Conservation (phyloP, 129 eudicot genomes). For the Pulicaria dysenterica region DNA sequence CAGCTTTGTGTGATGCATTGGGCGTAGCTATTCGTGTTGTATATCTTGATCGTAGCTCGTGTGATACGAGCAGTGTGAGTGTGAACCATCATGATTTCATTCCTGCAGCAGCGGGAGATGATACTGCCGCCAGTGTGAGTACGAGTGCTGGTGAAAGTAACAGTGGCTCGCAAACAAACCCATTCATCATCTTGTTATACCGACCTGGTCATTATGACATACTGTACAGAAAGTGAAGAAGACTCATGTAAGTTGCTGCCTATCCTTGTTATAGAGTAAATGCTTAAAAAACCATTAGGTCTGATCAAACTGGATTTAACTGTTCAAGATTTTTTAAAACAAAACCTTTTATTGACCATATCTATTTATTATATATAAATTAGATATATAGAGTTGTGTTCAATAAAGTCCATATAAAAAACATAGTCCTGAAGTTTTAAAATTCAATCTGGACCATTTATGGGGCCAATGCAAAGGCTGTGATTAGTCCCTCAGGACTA, state of each 20-base stretch:
- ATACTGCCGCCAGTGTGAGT: too few relatives aligned
- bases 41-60: constrained; percentile 87
- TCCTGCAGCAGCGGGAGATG: constrained; percentile 41
- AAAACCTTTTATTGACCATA: too few relatives aligned
- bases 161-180: constrained; percentile 42
- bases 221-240: constrained; percentile 67
- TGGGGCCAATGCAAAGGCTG: too few relatives aligned
- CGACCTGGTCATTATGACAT: constrained; percentile 98
- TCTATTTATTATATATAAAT: too few relatives aligned
- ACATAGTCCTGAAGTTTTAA: too few relatives aligned
- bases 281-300: too few relatives aligned
- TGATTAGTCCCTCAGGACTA: too few relatives aligned
- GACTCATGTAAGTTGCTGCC: constrained; percentile 24
- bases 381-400: too few relatives aligned
- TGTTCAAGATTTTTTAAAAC: too few relatives aligned
- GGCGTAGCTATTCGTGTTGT: constrained; percentile 89
- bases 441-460: too few relatives aligned
- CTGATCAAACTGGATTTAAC: too few relatives aligned
- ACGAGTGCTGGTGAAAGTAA: constrained; percentile 5
- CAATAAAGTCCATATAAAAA: too few relatives aligned
- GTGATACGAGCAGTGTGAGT: constrained; percentile 67
- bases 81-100: constrained; percentile 91
- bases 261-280: not conserved
- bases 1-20: constrained; percentile 82
- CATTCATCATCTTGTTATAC: constrained; percentile 74